Evolutionary conservation across 2,329 filamentous ascomycete genomes (phyloP), one percentile per base, ranked within the genome.

Genomic region (Fusarium siculi): DNA sequence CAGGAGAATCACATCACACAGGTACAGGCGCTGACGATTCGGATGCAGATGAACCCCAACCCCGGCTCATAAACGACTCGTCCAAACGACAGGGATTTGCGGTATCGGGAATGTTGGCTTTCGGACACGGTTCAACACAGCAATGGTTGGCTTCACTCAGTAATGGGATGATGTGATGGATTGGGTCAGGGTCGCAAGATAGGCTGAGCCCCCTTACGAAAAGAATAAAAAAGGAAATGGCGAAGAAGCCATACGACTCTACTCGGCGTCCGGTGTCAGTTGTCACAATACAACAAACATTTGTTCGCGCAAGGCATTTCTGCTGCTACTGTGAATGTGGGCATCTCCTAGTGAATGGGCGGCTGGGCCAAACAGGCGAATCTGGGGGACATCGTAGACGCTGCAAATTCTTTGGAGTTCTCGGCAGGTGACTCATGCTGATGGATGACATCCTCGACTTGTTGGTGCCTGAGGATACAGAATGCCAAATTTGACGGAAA

Each of bases 31-130:
- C 79, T 81, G 76, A 81, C 79, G 54, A 56, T n/a, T 7, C 15
- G 28, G 46, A 72, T 73, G 93, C 76, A 93, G 93, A 95, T 95
- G 93, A 95, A 95, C 91, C 92, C 93, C 85, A 94, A 94, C 90
- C 93, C 93, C 81, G 91, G 90, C 83, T 83, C 90, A 80, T 94
- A 93, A 87, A 74, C 72, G 67, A 76, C 56, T 63, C 53, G 65
- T 54, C 68, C 77, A 59, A 64, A 55, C 50, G 60, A 65, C 68
- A 73, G 74, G 73, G 74, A 70, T 76, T 75, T 75, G 72, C 71
- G 76, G 77, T 74, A 77, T 74, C 66, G 73, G 73, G 75, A 79
- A 73, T 28, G 66, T 79, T 78, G 76, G 74, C 77, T 78, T 77
- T 70, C 75, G 77, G 68, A 76, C 78, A 73, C 76, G 73, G 78